These are phyloP conservation scores for Fusarium buxicola DNA, from an alignment of 2,329 filamentous ascomycete genomes.

Conservation along the genomic window DNA sequence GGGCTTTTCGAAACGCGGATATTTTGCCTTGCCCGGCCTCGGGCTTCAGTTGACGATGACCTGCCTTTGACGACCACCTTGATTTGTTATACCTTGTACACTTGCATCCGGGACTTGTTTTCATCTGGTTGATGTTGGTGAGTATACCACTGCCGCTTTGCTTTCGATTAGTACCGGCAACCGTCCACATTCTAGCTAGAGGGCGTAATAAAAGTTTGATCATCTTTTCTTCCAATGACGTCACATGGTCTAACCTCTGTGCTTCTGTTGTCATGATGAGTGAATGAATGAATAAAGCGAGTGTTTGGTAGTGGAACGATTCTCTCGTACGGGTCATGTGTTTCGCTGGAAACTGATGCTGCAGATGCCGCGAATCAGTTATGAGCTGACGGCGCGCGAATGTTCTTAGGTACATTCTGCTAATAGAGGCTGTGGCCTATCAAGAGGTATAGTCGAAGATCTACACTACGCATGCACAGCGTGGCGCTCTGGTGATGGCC, in stretches of 20 bases:
- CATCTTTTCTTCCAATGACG: constrained; percentile 27
- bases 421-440: constrained; percentile 18
- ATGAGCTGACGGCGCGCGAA: too few relatives aligned
- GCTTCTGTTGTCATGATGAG: constrained; percentile 7
- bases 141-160: constrained; percentile 45
- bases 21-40: constrained; percentile 32
- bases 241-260: neutral
- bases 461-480: constrained; percentile 6
- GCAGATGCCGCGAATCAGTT: constrained; percentile 10
- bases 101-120: constrained; percentile 30
- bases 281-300: constrained; percentile 3
- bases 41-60: constrained; percentile 33
- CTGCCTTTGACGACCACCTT: constrained; percentile 29
- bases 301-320: constrained; percentile 23
- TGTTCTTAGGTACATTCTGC: neutral
- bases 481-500: constrained; percentile 14
- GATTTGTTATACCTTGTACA: constrained; percentile 34
- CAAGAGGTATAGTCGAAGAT: constrained; percentile 9
- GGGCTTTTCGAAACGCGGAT: constrained; percentile 48
- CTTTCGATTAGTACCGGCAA: constrained; percentile 39
- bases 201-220: constrained; percentile 48
- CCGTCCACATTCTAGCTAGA: constrained; percentile 37
- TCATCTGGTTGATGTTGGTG: constrained; percentile 42
- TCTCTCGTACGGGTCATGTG: constrained; percentile 17
- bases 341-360: constrained; percentile 4